Percentiles rank a stretch among this genome's conserved stretches.
phyloP scores from a whole-genome alignment of 2,329 filamentous ascomycete genomes.

The Claviceps humidiphila region DNA sequence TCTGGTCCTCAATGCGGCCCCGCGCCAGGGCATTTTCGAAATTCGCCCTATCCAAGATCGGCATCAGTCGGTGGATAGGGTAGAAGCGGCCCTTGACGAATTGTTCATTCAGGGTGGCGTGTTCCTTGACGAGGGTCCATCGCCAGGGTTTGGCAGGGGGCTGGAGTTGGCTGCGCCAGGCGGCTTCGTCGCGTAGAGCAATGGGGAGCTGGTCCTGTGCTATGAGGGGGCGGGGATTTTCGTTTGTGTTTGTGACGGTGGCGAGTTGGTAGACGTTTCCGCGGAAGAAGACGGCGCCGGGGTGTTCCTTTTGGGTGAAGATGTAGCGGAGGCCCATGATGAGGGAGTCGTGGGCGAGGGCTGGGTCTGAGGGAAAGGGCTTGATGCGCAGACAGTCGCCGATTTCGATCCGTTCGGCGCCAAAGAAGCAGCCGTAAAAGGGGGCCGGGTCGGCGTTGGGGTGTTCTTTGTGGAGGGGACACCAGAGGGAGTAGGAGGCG shows the following conservation, averaged over 20 bases:
- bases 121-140: conserved; percentile 30
- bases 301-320: conserved; percentile 21
- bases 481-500: conserved; percentile 36
- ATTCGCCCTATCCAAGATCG: conserved; percentile 29
- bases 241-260: conserved; percentile 13
- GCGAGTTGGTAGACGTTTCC: conserved; percentile 27
- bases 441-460: conserved; percentile 19
- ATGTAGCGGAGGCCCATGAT: conserved; percentile 29
- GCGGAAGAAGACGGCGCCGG: conserved; percentile 25
- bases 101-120: conserved; percentile 32
- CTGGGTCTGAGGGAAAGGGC: conserved; percentile 24
- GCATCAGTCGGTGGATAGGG: conserved; percentile 38
- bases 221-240: conserved; percentile 14
- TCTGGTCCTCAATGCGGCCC: conserved; percentile 29
- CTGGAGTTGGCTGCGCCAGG: conserved; percentile 25
- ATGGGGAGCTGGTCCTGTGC: conserved; percentile 26
- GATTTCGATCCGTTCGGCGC: conserved; percentile 34
- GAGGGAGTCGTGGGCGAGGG: conserved; percentile 17
- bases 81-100: conserved; percentile 44
- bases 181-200: conserved; percentile 26
- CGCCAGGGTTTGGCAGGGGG: conserved; percentile 22
- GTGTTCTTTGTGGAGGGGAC: conserved; percentile 17
- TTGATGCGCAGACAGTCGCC: conserved; percentile 36
- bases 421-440: conserved; percentile 37
- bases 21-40: conserved; percentile 24